Conservation (phyloP, 306 rosid species). For the Corylus avellana region DNA sequence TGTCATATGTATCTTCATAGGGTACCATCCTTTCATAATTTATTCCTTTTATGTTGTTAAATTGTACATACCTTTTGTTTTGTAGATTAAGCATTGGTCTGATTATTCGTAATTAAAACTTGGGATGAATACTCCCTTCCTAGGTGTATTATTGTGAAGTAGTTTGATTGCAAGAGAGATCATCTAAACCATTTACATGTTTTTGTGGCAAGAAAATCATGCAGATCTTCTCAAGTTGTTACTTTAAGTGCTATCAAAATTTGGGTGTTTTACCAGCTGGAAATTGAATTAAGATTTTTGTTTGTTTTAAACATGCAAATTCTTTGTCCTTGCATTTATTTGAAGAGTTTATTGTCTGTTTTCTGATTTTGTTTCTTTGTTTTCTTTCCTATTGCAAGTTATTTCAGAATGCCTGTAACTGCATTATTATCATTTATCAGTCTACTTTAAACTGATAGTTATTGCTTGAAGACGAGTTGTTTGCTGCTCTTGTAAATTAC, state of each 20-base stretch:
- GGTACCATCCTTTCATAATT: no score
- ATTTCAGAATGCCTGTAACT: background rate
- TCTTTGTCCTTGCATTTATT: background rate
- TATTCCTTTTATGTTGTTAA: background rate
- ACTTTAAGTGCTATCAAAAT: conserved; percentile 22
- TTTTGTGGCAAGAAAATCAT: background rate
- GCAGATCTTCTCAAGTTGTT: background rate
- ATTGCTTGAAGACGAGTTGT: background rate
- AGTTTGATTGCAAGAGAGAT: background rate
- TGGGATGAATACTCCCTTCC: background rate
- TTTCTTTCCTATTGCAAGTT: background rate
- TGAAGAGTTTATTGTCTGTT: background rate
- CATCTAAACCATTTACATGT: background rate
- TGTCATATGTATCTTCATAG: no score
- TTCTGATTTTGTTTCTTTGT: background rate
- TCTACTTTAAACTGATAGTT: background rate
- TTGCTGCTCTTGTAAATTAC: conserved; percentile 6
- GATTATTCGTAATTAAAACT: background rate
- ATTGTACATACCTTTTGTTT: background rate
- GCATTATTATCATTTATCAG: background rate
- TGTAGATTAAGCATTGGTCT: background rate
- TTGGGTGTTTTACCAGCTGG: conserved; percentile 15
- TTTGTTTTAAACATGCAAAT: background rate
- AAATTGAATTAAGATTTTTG: conserved; percentile 13
- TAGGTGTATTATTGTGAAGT: background rate